Evolutionary conservation across 441 rosid genomes (phyloP).

Genomic region (Lepidium campestre): DNA sequence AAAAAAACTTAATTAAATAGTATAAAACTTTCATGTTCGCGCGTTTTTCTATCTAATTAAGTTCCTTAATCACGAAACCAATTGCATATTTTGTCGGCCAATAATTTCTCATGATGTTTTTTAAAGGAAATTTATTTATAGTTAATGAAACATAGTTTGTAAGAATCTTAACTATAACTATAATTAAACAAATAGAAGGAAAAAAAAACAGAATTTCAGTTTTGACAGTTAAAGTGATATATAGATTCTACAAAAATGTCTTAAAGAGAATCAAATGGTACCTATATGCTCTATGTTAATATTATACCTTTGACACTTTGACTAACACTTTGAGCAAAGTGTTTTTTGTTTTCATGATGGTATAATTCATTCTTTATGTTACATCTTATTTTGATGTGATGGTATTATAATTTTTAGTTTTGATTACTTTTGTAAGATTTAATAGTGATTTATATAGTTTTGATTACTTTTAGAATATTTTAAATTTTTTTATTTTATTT

Average conservation of each 20-base stretch:
- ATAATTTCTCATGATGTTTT: constrained; percentile 3
- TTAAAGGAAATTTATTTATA: background rate
- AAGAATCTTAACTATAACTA: constrained; percentile 5
- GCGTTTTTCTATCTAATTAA: constrained; percentile 4
- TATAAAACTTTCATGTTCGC: background rate
- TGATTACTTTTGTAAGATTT: background rate
- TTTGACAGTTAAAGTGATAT: constrained; percentile 23
- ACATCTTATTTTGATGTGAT: background rate
- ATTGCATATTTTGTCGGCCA: constrained; percentile 25
- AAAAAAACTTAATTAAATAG: background rate
- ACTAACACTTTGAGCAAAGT: constrained; percentile 17
- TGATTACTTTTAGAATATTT: too few relatives aligned
- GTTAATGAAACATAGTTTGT: constrained; percentile 10
- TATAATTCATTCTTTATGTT: background rate
- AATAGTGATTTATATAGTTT: too few relatives aligned
- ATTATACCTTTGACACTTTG: constrained; percentile 5
- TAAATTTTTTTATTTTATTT: too few relatives aligned
- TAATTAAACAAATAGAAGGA: background rate
- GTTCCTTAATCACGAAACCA: background rate
- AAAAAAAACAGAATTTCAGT: background rate
- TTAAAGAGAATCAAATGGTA: constrained; percentile 8
- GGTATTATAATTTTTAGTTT: background rate
- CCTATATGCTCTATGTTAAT: background rate
- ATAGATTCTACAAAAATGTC: background rate
- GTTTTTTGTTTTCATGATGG: background rate